Evolutionary conservation across 441 rosid species (phyloP), one percentile per base, ranked within the genome.

Genomic region (Populus hybrid): DNA sequence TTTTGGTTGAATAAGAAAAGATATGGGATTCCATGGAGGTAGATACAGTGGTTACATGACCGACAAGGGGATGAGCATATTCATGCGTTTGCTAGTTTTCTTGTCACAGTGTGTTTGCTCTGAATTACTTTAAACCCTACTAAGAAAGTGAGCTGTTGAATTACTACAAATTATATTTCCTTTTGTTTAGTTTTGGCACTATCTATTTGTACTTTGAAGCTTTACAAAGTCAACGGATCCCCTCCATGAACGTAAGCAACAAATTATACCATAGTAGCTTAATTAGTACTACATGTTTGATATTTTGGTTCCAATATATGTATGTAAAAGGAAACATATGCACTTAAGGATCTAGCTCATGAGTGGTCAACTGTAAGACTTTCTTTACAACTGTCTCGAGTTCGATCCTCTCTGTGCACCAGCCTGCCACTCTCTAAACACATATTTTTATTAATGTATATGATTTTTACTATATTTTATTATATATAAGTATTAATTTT

Each of bases 101-200:
- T 82, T 83, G 76, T 78, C 79, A 24, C 78, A 77, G 93, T 89
- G 94, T 70, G 82, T 89, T 89, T 83, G 92, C 89, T 87, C 78
- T 79, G 75, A 69, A 67, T 26, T 82, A 78, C 85, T 79, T 78
- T 84, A 73, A 78, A 80, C 81, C 81, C 23, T 76, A 36, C 67
- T 38, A 67, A 50, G 84, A 86, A 94, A 90, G 90, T 70, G 90
- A 87, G 85, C 81, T 76, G 91, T 92, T 91, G 90, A 82, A 79
- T 83, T 90, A 64, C 91, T 88, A 16, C 74, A 68, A 46, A 76
- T n/a, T 38, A 1, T 35, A 19, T 21, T 14, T 57, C 7, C 16
- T 24, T 42, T 75, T 71, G 21, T 9, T 64, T 26, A 7, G 7
- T 53, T 63, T 26, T 34, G 9, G n/a, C 16, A 5, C 1, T 6